Evolutionary conservation across 257 asterid genomes (phyloP).

Genomic region (Misopates orontium): DNA sequence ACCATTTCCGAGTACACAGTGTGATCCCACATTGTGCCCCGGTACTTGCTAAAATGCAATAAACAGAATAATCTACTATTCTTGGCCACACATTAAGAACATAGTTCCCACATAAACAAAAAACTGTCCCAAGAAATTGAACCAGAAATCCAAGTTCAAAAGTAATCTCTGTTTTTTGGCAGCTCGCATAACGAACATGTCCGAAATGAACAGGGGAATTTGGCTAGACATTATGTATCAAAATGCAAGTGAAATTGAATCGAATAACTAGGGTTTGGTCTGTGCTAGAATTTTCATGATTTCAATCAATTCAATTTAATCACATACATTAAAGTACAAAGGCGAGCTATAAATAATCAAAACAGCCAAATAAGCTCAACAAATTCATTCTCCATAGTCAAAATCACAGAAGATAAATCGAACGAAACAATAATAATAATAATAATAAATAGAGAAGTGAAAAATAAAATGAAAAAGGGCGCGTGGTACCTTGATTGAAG

Average conservation of each 20-base stretch:
- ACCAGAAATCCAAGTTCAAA: neutral
- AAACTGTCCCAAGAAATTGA: neutral
- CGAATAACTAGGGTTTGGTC: neutral
- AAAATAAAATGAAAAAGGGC: neutral
- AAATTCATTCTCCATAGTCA: too few species aligned
- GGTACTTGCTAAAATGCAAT: too few species aligned
- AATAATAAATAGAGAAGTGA: neutral
- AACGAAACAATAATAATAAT: neutral
- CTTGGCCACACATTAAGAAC: neutral
- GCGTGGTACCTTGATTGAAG: slow-evolving; percentile 57
- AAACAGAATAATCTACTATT: too few species aligned
- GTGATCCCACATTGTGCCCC: too few species aligned
- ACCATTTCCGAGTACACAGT: too few species aligned
- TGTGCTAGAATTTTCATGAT: neutral
- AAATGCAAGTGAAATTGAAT: neutral
- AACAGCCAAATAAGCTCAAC: too few species aligned
- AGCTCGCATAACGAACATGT: too few species aligned
- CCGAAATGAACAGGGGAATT: too few species aligned
- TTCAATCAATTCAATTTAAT: neutral
- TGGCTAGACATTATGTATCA: too few species aligned
- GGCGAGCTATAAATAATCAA: neutral
- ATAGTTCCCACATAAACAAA: neutral
- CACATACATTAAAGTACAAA: neutral
- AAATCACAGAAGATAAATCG: neutral
- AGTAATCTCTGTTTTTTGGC: neutral